Evolutionary conservation across 2,329 filamentous ascomycete species (phyloP).

Genomic region (Alternaria sp.): DNA sequence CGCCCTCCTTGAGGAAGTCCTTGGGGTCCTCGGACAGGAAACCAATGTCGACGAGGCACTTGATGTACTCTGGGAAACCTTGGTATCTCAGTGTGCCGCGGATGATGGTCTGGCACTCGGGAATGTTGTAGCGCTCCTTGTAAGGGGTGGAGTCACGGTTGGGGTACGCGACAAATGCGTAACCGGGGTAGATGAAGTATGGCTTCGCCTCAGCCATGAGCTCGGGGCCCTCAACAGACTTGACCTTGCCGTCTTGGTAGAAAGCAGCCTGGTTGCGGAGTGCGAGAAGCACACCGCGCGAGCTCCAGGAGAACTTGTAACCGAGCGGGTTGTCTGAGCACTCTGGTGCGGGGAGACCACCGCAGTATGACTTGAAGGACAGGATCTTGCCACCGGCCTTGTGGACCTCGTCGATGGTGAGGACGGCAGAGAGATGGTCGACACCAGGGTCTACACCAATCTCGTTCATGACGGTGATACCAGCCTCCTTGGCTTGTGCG

Average conservation of each 20-base stretch:
- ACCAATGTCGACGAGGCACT: conserved; percentile 84
- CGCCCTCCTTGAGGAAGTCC: conserved; percentile 66
- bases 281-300: conserved; percentile 85
- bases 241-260: conserved; percentile 79
- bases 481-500: conserved; percentile 81
- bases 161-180: conserved; percentile 88
- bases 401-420: conserved; percentile 90
- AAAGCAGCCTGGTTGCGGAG: conserved; percentile 85
- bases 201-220: conserved; percentile 90
- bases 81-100: conserved; percentile 85
- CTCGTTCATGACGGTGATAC: conserved; percentile 97
- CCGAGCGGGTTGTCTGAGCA: conserved; percentile 87
- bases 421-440: conserved; percentile 81
- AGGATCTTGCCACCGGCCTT: conserved; percentile 83
- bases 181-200: conserved; percentile 89
- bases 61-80: conserved; percentile 91
- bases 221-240: conserved; percentile 64
- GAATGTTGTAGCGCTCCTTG: conserved; percentile 88
- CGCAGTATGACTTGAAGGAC: conserved; percentile 82
- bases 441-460: conserved; percentile 70
- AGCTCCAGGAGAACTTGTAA: conserved; percentile 85
- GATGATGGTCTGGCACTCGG: conserved; percentile 87
- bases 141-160: conserved; percentile 91
- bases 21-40: conserved; percentile 79
- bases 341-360: conserved; percentile 64